Percentiles rank a stretch among this genome's conserved stretches.
These are phyloP conservation scores for Sclerotinia trifoliorum DNA, from an alignment of 2,329 filamentous ascomycete species.

Conservation along the genomic window DNA sequence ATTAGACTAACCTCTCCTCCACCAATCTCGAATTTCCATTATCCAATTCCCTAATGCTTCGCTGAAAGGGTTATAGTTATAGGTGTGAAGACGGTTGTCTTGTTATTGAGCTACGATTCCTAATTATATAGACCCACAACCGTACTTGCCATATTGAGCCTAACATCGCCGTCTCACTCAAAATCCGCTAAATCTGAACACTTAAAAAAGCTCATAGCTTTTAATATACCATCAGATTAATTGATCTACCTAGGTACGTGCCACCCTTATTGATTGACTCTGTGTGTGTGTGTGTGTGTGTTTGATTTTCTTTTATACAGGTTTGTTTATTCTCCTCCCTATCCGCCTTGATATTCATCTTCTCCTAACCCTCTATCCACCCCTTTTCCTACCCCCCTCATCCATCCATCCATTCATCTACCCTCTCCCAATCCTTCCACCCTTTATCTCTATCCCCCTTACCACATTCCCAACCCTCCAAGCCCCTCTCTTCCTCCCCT, in stretches of 20 bases:
- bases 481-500: background rate
- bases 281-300: background rate
- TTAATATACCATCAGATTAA: constrained; percentile 1
- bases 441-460: background rate
- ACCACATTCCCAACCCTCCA: background rate
- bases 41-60: too few relatives aligned
- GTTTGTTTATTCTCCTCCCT: background rate
- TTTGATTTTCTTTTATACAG: constrained; percentile 17
- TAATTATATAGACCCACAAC: too few relatives aligned
- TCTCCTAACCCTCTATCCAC: background rate
- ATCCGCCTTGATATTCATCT: background rate
- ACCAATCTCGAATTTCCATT: too few relatives aligned
- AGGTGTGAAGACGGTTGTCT: too few relatives aligned
- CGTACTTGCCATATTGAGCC: too few relatives aligned
- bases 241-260: background rate
- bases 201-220: too few relatives aligned
- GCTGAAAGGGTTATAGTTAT: too few relatives aligned
- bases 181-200: too few relatives aligned
- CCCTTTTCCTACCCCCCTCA: background rate
- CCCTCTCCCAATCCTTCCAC: background rate
- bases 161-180: too few relatives aligned
- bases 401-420: background rate
- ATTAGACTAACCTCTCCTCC: too few relatives aligned
- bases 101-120: too few relatives aligned
- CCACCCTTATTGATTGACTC: background rate